These are phyloP conservation scores for Teratosphaeria nubilosa DNA, from an alignment of 2,329 filamentous ascomycete species.

Conservation along the genomic window DNA sequence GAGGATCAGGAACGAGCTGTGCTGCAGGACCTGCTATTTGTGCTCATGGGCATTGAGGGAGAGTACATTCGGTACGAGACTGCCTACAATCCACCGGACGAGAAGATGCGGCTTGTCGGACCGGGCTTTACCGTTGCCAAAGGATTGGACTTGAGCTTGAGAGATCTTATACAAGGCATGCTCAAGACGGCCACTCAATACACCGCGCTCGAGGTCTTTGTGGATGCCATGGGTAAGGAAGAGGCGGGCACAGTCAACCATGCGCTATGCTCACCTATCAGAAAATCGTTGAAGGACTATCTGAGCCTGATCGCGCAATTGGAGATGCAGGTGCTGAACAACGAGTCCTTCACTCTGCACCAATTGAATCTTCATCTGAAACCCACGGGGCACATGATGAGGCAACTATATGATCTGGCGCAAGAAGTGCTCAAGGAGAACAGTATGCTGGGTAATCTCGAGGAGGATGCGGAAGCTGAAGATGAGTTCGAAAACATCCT, in stretches of 20 bases:
- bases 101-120: constrained; percentile 77
- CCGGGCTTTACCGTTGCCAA: constrained; percentile 69
- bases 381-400: constrained; percentile 81
- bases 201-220: constrained; percentile 78
- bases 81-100: constrained; percentile 70
- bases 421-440: constrained; percentile 84
- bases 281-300: constrained; percentile 87
- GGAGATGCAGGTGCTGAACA: constrained; percentile 85
- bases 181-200: constrained; percentile 92
- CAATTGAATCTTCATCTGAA: constrained; percentile 86
- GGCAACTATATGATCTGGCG: constrained; percentile 77
- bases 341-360: constrained; percentile 81
- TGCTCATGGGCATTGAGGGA: constrained; percentile 98
- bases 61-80: constrained; percentile 85
- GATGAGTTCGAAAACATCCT: constrained; percentile 88
- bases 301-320: constrained; percentile 85
- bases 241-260: constrained; percentile 94
- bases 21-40: constrained; percentile 82
- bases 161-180: constrained; percentile 80
- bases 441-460: constrained; percentile 66
- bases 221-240: constrained; percentile 86
- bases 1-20: constrained; percentile 79
- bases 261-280: constrained; percentile 87
- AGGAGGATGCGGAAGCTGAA: constrained; percentile 51
- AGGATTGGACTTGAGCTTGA: constrained; percentile 81